Evolutionary conservation across 169 alveolate genomes (phyloP).

Genomic region (Neospora caninum): DNA sequence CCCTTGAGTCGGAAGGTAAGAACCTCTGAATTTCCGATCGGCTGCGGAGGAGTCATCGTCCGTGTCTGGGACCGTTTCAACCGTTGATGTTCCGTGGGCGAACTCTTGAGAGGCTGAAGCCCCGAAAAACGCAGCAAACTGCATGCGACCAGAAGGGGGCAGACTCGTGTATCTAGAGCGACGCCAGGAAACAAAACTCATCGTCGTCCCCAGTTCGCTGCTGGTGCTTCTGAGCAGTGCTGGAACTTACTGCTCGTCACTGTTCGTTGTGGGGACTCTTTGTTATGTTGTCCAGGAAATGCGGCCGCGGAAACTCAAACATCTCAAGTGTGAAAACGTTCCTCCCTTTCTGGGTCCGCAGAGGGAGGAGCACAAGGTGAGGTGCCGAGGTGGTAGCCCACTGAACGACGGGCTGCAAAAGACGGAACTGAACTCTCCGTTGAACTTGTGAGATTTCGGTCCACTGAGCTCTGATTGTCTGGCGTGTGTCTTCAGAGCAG

Average conservation of each 20-base stretch:
- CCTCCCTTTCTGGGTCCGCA: constrained; percentile 17
- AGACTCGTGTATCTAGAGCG: too few species aligned
- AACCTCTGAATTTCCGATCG: not conserved
- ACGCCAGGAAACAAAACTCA: too few species aligned
- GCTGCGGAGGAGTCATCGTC: not conserved
- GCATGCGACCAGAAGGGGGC: too few species aligned
- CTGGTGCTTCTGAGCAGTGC: not conserved
- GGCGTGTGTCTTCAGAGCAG: constrained; percentile 68
- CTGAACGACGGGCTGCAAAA: not conserved
- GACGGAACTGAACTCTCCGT: not conserved
- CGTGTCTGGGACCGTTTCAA: not conserved
- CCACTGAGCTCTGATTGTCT: not conserved
- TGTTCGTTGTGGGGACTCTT: not conserved
- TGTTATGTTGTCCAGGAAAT: not conserved
- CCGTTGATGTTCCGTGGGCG: too few species aligned
- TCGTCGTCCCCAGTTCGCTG: too few species aligned
- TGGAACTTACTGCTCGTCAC: not conserved
- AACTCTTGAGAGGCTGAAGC: too few species aligned
- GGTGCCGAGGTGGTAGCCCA: not conserved
- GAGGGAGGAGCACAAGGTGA: constrained; percentile 27
- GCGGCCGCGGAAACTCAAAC: not conserved
- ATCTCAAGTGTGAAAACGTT: constrained; percentile 9
- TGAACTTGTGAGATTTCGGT: too few species aligned
- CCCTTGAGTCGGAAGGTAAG: not conserved
- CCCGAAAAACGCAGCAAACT: too few species aligned